Conservation (phyloP, 805 yeast species). For the Candida piceae region DNA sequence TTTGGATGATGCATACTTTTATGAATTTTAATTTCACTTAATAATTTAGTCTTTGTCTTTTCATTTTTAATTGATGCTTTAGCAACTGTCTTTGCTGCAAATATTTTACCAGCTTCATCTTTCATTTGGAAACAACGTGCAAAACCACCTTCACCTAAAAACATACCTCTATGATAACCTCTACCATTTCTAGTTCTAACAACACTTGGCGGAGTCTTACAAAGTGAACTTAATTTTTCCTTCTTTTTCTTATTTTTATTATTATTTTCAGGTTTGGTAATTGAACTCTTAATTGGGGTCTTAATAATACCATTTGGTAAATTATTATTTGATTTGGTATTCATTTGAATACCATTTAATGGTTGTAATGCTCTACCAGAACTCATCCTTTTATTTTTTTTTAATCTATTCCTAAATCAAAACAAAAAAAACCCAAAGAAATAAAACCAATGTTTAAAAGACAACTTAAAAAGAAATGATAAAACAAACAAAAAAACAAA, state of each 20-base stretch:
- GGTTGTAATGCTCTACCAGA: conserved; percentile 46
- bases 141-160: conserved; percentile 97
- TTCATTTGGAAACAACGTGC: conserved; percentile 97
- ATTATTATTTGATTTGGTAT: conserved; percentile 38
- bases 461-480: too few relatives aligned
- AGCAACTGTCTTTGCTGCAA: conserved; percentile 97
- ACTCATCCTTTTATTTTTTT: conserved; percentile 17
- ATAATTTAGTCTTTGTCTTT: conserved; percentile 78
- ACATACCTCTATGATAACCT: conserved; percentile 84
- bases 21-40: conserved; percentile 94
- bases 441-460: neutral
- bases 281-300: conserved; percentile 38
- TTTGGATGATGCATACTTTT: conserved; percentile 84
- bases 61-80: conserved; percentile 88
- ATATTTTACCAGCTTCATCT: conserved; percentile 79
- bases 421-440: neutral
- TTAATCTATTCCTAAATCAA: too few relatives aligned
- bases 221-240: conserved; percentile 83
- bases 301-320: conserved; percentile 21
- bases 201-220: conserved; percentile 94
- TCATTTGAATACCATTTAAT: conserved; percentile 47
- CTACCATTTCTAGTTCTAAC: conserved; percentile 83
- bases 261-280: conserved; percentile 26
- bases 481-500: too few relatives aligned
- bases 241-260: conserved; percentile 57